Conservation (phyloP, 352 stramenopile species). For the Pythium aphanidermatum region DNA sequence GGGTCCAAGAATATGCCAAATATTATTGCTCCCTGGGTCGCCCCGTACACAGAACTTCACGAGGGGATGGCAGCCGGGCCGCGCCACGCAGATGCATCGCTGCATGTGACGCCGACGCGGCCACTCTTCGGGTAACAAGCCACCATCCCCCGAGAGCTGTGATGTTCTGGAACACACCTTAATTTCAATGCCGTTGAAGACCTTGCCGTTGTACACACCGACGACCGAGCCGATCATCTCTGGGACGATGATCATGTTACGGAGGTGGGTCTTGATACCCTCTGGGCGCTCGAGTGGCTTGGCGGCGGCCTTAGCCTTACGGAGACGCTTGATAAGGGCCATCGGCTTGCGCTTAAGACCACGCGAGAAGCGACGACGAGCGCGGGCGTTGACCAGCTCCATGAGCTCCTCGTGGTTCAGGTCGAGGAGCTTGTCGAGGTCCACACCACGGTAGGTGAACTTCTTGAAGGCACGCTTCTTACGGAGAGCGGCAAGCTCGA, state of each 20-base stretch:
- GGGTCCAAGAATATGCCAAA: slow-evolving; percentile 12
- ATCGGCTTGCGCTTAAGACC: slow-evolving; percentile 99
- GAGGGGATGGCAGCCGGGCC: slow-evolving; percentile 61
- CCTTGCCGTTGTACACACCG: slow-evolving; percentile 99
- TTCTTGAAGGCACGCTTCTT: slow-evolving; percentile 99
- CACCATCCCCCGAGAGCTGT: slow-evolving; percentile 74
- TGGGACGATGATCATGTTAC: slow-evolving; percentile 99
- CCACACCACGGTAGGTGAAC: slow-evolving; percentile 99
- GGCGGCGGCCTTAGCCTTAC: slow-evolving; percentile 98
- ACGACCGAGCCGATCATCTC: slow-evolving; percentile 99
- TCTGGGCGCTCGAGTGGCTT: slow-evolving; percentile 96
- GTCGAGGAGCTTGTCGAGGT: slow-evolving; percentile 99
- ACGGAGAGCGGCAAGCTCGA: slow-evolving; percentile 93
- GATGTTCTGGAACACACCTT: slow-evolving; percentile 92
- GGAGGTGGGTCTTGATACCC: slow-evolving; percentile 99
- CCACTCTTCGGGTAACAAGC: slow-evolving; percentile 76
- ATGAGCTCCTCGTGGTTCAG: slow-evolving; percentile 99
- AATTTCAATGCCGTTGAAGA: slow-evolving; percentile 99
- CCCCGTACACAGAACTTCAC: slow-evolving; percentile 88
- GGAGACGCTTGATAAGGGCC: slow-evolving; percentile 98
- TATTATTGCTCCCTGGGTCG: slow-evolving; percentile 68
- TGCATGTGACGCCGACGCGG: neutral
- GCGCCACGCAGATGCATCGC: slow-evolving; percentile 4
- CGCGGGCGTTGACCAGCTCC: slow-evolving; percentile 95
- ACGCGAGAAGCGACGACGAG: slow-evolving; percentile 97